Evolutionary conservation across 805 yeast species (phyloP), one percentile per base, ranked within the genome.

Genomic region (Candida koratica): DNA sequence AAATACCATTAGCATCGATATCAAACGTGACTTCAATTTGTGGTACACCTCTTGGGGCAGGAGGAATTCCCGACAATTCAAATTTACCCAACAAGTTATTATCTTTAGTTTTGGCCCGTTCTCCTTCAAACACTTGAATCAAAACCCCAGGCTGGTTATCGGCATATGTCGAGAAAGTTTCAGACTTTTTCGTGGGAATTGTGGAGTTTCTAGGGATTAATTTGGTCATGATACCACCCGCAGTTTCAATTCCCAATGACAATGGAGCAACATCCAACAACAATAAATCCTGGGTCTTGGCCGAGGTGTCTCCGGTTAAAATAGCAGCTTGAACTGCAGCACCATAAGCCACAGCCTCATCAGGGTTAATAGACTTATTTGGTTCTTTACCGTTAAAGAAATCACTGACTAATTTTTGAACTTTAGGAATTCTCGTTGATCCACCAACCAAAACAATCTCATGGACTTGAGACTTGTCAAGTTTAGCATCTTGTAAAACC

Each of bases 301-400:
- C 56, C 16, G 68, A 63, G 36, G 67, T 60, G 42, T 89, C 96
- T 66, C 97, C 97, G 38, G 95, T 80, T 48, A 90, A 73, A 52
- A 90, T 94, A 73, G 97, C 97, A 40, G 96, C 97, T 74, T 90
- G 98, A 46, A 90, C 97, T 46, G 98, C 97, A 44, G 97, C 97
- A 78, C 98, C 98, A 56, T 81, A 90, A 28, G 97, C 98, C 58
- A 90, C 97, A 62, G 98, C 98, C 75, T 90, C 98, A 71, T 90
- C 98, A 46, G 98, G 97, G 75, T 90, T 90, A 58, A 90, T 90
- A 56, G 96, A 90, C 78, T 89, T 90, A 51, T 95, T 86, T 48
- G 95, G 90, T 69, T 88, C 88, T 77, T 93, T 90, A 55, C 96
- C 96, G 57, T 83, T 80, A 61, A 90, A 90, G 77, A 68, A 88